Evolutionary conservation across 176 grass and related monocot genomes (phyloP), one percentile per base, ranked within the genome.

Genomic region (Alopecurus myosuroides): DNA sequence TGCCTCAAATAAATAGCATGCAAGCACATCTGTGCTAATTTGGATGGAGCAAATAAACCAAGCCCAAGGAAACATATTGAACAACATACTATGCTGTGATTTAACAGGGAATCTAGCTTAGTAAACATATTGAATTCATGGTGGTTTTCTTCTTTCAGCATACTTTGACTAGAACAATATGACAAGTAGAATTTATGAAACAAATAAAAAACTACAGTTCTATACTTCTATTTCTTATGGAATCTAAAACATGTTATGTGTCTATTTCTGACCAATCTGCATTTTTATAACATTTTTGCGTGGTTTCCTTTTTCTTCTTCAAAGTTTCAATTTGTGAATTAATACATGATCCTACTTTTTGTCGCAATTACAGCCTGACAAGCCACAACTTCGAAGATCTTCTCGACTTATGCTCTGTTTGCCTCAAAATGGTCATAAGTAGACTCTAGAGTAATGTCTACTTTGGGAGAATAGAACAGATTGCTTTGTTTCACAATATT

Each of bases 301-400:
- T 46, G 70, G 13, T 73, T 42, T 73, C 25, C n/a, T 46, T 73
- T 73, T 46, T 18, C 70, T 46, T 73, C 25, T 48, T 48, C 13
- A 72, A 46, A 28, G 13, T 73, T 73, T 46, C n/a, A 73, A 73
- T 25, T 46, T 29, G 18, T 28, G n/a, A 72, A 72, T 72, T 72
- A 72, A 46, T 45, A 45, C 1, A 14, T 46, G 69, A 72, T 70
- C 40, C 23, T 72, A 13, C 41, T 45, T 72, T 71, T 46, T 72
- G 37, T 46, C 69, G 13, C 40, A 72, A 41, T 72, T 72, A 39
- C 13, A 45, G 69, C n/a, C 69, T 44, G 40, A 28, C 0, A 70
- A 72, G 69, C 69, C 40, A 72, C 69, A 45, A 72, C 69, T 72
- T 71, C n/a, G 69, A 23, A 72, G 40, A 72, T 72, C 69, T 72